Base-by-base conservation (phyloP, 2,329 filamentous ascomycete species). In the Aureobasidium sp. region DNA sequence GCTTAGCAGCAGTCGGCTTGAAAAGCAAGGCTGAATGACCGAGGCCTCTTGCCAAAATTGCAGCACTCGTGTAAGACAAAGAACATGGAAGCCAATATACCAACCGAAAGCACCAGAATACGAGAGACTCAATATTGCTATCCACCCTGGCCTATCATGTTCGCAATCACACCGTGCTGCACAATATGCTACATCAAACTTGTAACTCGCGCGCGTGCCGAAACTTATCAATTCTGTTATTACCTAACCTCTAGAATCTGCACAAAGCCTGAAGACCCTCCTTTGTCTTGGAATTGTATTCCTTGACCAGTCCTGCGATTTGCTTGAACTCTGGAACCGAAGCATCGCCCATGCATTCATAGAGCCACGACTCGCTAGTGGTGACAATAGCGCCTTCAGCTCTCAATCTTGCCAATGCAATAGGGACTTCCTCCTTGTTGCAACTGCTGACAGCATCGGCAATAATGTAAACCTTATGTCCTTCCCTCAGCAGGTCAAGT, bases 401-500 rank as follows among this genome's bases (percentile, higher is more conserved):
- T 67, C 90, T 80, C 76, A 97, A 73, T 65, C 93, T 77, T 26
- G 84, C 87, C 64, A 97, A 78, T 51, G 93, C 93, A 67, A 97
- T 78, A 1, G 82, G 82, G 8, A 96, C 83, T 77, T 97, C 93
- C 71, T 89, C 86, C 20, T 79, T 77, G 77, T 97, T 96, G 73
- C 89, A 91, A 76, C 88, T 93, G 71, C 88, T 92, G 46, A 97
- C 92, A 36, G 86, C 93, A 74, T 97, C 93, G 58, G 91, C 90
- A 36, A 97, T 80, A 42, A 97, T 79, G 74, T 95, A 96, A 7
- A 97, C 93, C 59, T 80, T 79, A 74, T 96, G 90, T 0, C 91
- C 91, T 1, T 82, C 81, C 26, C 80, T 78, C 47, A 94, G 78
- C 53, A 96, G 78, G 77, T 97, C 93, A 46, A 97, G 80, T 17